Percentiles rank a stretch among this genome's conserved stretches.
phyloP scores from a whole-genome alignment of 495 filamentous ascomycete species.

The Collariella sp. region DNA sequence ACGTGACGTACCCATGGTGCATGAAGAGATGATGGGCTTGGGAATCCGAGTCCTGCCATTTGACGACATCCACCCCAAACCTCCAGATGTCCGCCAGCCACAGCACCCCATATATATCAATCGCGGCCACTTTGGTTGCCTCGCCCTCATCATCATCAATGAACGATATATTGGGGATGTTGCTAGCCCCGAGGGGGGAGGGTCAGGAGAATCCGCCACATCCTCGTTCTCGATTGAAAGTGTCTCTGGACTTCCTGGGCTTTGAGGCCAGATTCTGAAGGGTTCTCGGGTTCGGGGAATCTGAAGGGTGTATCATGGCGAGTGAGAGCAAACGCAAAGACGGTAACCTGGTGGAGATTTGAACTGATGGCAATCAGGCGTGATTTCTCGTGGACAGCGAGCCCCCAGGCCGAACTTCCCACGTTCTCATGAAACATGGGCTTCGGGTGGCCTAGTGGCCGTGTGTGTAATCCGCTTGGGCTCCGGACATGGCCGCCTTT shows the following conservation, averaged over 20 bases:
- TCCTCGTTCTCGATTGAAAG: slow-evolving; percentile 28
- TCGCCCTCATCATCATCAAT: slow-evolving; percentile 54
- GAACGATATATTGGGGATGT: slow-evolving; percentile 77
- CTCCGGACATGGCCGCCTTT: not conserved
- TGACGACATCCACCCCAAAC: slow-evolving; percentile 14
- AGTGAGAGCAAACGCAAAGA: slow-evolving; percentile 66
- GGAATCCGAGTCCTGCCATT: not conserved
- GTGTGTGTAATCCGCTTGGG: not conserved
- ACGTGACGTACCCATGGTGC: not conserved
- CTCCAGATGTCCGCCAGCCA: slow-evolving; percentile 61
- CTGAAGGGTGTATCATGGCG: slow-evolving; percentile 16
- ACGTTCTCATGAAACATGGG: slow-evolving; percentile 72
- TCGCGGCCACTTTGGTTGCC: slow-evolving; percentile 58
- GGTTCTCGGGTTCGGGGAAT: not conserved
- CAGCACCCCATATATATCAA: slow-evolving; percentile 59
- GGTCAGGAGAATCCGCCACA: slow-evolving; percentile 35
- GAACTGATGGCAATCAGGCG: slow-evolving; percentile 73
- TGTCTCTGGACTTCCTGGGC: slow-evolving; percentile 22
- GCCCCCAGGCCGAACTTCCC: slow-evolving; percentile 72
- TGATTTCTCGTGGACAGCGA: slow-evolving; percentile 72
- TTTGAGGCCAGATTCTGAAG: slow-evolving; percentile 14
- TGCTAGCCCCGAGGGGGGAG: slow-evolving; percentile 34
- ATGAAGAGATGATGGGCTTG: not conserved
- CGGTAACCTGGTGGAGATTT: slow-evolving; percentile 57
- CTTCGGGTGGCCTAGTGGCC: slow-evolving; percentile 11